Conservation (phyloP, 1,284 basidiomycete genomes). For the Malassezia arunalokei region DNA sequence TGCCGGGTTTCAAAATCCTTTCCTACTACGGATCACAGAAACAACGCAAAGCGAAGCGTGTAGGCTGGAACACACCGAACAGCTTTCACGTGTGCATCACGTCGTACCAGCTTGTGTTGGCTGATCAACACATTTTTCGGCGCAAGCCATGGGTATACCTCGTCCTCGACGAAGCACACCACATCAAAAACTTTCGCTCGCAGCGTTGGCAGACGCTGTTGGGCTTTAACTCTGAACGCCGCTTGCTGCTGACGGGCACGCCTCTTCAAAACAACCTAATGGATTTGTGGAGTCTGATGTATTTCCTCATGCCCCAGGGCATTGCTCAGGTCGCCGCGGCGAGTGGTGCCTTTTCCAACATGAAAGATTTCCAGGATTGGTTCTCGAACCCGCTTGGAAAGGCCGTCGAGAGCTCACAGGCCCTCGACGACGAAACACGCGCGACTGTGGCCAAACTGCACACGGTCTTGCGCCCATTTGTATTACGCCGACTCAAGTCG, state of each 20-base stretch:
- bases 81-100: conserved; percentile 93
- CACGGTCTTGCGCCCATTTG: conserved; percentile 79
- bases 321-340: conserved; percentile 47
- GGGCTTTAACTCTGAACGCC: conserved; percentile 81
- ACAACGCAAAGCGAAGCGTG: conserved; percentile 79
- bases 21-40: conserved; percentile 85
- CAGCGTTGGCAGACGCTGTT: conserved; percentile 89
- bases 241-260: conserved; percentile 79
- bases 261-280: conserved; percentile 92
- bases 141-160: conserved; percentile 93
- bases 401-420: conserved; percentile 76
- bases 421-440: conserved; percentile 68
- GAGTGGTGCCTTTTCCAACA: conserved; percentile 68
- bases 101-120: conserved; percentile 76
- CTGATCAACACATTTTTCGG: conserved; percentile 86
- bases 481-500: conserved; percentile 81
- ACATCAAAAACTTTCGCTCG: conserved; percentile 96
- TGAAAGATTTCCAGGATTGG: conserved; percentile 92
- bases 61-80: conserved; percentile 86
- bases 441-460: conserved; percentile 81
- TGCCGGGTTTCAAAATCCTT: conserved; percentile 81
- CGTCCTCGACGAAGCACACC: conserved; percentile 91
- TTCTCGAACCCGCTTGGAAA: conserved; percentile 78
- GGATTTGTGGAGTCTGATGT: conserved; percentile 84
- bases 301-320: conserved; percentile 81